Evolutionary conservation across 2,329 filamentous ascomycete species (phyloP).

Genomic region (Clarireedia monteithiana): DNA sequence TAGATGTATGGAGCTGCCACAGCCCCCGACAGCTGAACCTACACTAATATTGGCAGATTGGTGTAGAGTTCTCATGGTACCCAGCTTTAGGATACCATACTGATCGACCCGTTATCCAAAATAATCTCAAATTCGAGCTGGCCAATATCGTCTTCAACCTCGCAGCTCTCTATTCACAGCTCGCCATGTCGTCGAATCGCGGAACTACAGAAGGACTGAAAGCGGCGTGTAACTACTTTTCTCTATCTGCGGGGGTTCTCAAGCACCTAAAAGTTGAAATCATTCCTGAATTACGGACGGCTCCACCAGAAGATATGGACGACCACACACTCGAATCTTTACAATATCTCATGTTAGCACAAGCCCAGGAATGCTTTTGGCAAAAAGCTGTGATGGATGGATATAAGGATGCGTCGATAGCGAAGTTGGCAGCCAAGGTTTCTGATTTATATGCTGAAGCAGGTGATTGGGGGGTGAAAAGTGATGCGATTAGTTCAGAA

Average conservation of each 20-base stretch:
- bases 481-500: constrained; percentile 79
- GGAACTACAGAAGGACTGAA: constrained; percentile 77
- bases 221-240: constrained; percentile 82
- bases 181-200: constrained; percentile 74
- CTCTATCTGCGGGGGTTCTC: constrained; percentile 77
- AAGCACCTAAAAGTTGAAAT: constrained; percentile 68
- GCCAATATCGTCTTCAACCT: constrained; percentile 92
- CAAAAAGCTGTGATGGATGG: constrained; percentile 92
- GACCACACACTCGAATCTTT: constrained; percentile 76
- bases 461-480: constrained; percentile 79
- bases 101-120: constrained; percentile 58
- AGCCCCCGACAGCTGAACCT: constrained; percentile 1
- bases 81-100: constrained; percentile 86
- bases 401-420: constrained; percentile 86
- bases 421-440: constrained; percentile 82
- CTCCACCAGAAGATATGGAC: constrained; percentile 95
- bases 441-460: constrained; percentile 84
- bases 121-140: constrained; percentile 72
- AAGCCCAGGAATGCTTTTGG: constrained; percentile 98
- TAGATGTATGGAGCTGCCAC: constrained; percentile 57
- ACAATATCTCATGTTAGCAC: constrained; percentile 76
- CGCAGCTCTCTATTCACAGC: constrained; percentile 85
- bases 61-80: constrained; percentile 95
- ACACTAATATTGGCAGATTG: constrained; percentile 50
- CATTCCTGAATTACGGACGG: constrained; percentile 73